Percentiles rank a stretch among this genome's conserved stretches.
Evolutionary conservation across 805 yeast species (phyloP).

Genomic region (Diddensiella transvaalensis): DNA sequence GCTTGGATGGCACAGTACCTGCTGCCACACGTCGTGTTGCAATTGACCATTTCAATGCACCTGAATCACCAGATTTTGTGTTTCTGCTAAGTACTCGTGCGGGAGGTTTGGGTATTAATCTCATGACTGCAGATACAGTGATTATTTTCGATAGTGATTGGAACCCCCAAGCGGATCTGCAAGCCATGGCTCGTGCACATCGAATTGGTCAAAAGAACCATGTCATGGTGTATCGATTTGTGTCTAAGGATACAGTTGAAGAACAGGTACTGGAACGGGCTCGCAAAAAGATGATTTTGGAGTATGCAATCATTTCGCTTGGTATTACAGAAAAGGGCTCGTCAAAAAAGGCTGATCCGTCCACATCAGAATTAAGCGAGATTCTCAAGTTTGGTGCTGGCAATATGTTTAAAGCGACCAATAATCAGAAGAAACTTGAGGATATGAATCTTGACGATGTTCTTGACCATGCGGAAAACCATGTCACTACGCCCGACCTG

Average conservation of each 20-base stretch:
- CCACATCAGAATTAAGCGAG: conserved; percentile 80
- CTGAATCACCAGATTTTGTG: conserved; percentile 86
- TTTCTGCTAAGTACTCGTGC: conserved; percentile 93
- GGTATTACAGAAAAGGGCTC: conserved; percentile 83
- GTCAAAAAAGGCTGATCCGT: conserved; percentile 66
- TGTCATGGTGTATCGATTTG: conserved; percentile 95
- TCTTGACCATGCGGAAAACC: conserved; percentile 95
- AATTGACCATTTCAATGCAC: conserved; percentile 94
- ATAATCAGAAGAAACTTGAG: conserved; percentile 93
- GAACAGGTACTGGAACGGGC: conserved; percentile 97
- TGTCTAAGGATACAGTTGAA: conserved; percentile 97
- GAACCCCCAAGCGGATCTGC: conserved; percentile 99
- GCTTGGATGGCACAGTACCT: conserved; percentile 96
- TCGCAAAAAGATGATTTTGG: conserved; percentile 95
- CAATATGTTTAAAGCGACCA: conserved; percentile 93
- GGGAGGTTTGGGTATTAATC: conserved; percentile 96
- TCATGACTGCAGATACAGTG: conserved; percentile 99
- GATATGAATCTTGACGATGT: conserved; percentile 95
- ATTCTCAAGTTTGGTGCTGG: conserved; percentile 98
- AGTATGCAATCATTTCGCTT: conserved; percentile 92
- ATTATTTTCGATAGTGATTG: conserved; percentile 97
- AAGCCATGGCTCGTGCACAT: conserved; percentile 99
- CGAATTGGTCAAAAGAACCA: conserved; percentile 99
- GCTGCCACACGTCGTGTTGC: conserved; percentile 90
- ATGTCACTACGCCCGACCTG: conserved; percentile 89